Base-by-base conservation (phyloP, 306 rosid species). In the Alnus glutinosa region DNA sequence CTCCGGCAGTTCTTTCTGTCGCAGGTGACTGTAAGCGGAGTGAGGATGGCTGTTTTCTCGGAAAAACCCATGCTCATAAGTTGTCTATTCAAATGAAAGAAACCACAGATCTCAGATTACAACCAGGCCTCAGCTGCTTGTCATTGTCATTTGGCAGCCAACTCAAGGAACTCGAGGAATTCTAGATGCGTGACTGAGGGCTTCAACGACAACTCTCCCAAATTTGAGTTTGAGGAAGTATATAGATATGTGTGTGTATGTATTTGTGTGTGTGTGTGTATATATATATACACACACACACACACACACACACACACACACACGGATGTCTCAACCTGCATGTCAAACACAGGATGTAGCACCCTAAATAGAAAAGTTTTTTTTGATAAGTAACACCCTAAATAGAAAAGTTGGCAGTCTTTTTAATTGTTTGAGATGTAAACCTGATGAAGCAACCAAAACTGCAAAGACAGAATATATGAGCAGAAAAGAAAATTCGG, bases 141-240 rank as follows among this genome's bases (percentile, higher is more conserved):
- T 16, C 4, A 63, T 16, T 23, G 54, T 70, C 51, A 55, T 19
- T 63, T 13, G 51, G 46, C 71, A 71, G 15, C 42, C 71, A 32
- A 70, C 71, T 23, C 39, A 47, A 68, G 66, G 69, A 67, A 73
- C 52, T 30, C 13, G 16, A 67, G 58, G 62, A 58, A 49, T 69
- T 83, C 74, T 44, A 28, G 3, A 69, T 69, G 68, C 15, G 12
- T 3, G 32, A 16, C 13, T 9, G 16, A 74, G 69, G 58, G 44
- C 13, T 30, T 62, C 3, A 58, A 5, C 2, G 2, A 7, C 72
- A 5, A 67, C 28, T 18, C 49, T 44, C n/a, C 28, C 14, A 7
- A 39, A 8, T 42, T 39, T 67, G 16, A 13, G 69, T 10, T 59
- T 59, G 15, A 59, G 34, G 16, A 28, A 9, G 32, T n/a, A 59